phyloP scores from a whole-genome alignment of 768 basidiomycete species.

The Crassisporium funariophilum region DNA sequence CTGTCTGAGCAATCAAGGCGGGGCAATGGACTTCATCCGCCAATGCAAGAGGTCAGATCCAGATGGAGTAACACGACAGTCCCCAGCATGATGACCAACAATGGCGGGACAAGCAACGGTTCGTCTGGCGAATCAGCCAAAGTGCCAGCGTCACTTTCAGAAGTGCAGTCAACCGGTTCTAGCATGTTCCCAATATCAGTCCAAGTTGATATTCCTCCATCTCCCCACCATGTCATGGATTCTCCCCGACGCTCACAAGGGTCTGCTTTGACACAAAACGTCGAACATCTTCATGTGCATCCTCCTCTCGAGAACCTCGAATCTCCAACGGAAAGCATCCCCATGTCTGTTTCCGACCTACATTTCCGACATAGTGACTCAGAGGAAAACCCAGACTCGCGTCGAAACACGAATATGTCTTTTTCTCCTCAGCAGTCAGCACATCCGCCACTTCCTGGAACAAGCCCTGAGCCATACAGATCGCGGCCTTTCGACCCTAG shows the following conservation, averaged over 20 bases:
- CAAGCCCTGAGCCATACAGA: slow-evolving; percentile 13
- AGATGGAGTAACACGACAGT: slow-evolving; percentile 47
- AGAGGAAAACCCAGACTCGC: slow-evolving; percentile 30
- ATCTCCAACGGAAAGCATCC: slow-evolving; percentile 60
- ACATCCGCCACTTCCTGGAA: slow-evolving; percentile 10
- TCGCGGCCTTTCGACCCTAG: slow-evolving; percentile 18
- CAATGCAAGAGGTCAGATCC: slow-evolving; percentile 26
- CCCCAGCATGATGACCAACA: slow-evolving; percentile 26
- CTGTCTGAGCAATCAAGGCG: slow-evolving; percentile 8
- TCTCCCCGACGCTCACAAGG: slow-evolving; percentile 12
- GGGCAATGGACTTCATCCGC: slow-evolving; percentile 1
- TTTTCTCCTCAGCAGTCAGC: not conserved
- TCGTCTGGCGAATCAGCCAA: slow-evolving; percentile 23
- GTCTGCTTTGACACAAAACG: slow-evolving; percentile 21
- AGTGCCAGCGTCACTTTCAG: slow-evolving; percentile 4
- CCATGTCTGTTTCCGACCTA: slow-evolving; percentile 56
- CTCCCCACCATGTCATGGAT: slow-evolving; percentile 35
- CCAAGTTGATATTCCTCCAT: slow-evolving; percentile 41
- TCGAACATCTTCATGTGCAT: slow-evolving; percentile 32
- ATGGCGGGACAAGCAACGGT: slow-evolving; percentile 3
- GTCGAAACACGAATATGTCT: slow-evolving; percentile 21
- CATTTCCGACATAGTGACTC: slow-evolving; percentile 48
- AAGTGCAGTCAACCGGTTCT: slow-evolving; percentile 17
- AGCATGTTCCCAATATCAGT: slow-evolving; percentile 48
- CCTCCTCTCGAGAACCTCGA: slow-evolving; percentile 35